Percentiles rank a stretch among this genome's conserved stretches.
Evolutionary conservation across 768 basidiomycete genomes (phyloP).

Genomic region (Trametes cubensis): DNA sequence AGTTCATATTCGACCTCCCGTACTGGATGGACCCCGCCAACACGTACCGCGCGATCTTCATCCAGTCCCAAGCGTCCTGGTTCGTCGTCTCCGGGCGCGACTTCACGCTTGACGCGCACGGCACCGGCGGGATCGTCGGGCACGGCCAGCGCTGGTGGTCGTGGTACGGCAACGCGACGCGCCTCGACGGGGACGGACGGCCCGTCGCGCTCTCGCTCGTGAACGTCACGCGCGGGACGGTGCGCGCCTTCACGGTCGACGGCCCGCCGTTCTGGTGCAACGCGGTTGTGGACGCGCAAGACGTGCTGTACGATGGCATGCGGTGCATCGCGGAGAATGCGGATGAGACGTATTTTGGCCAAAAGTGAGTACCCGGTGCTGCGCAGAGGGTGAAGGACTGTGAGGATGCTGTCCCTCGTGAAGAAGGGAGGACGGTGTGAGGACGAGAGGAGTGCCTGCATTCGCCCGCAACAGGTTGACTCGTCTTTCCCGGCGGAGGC

Average conservation of each 20-base stretch:
- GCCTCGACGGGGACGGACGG: conserved; percentile 58
- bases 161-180: conserved; percentile 49
- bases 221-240: conserved; percentile 44
- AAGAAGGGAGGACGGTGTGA: no score
- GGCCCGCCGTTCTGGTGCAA: conserved; percentile 66
- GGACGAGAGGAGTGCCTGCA: no score
- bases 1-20: conserved; percentile 58
- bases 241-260: conserved; percentile 54
- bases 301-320: conserved; percentile 60
- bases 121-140: conserved; percentile 58
- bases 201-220: conserved; percentile 58
- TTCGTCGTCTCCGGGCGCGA: conserved; percentile 60
- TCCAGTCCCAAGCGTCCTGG: conserved; percentile 67
- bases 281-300: conserved; percentile 50
- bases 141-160: conserved; percentile 68
- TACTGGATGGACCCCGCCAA: conserved; percentile 58
- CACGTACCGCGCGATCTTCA: conserved; percentile 64
- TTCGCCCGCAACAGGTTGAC: no score
- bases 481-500: no score
- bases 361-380: conserved; percentile 57
- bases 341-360: conserved; percentile 50
- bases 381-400: no score
- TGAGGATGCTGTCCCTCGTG: no score
- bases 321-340: conserved; percentile 58
- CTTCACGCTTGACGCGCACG: conserved; percentile 58